Evolutionary conservation across 441 rosid species (phyloP).

Genomic region (Pelargonium myrrhifolium): DNA sequence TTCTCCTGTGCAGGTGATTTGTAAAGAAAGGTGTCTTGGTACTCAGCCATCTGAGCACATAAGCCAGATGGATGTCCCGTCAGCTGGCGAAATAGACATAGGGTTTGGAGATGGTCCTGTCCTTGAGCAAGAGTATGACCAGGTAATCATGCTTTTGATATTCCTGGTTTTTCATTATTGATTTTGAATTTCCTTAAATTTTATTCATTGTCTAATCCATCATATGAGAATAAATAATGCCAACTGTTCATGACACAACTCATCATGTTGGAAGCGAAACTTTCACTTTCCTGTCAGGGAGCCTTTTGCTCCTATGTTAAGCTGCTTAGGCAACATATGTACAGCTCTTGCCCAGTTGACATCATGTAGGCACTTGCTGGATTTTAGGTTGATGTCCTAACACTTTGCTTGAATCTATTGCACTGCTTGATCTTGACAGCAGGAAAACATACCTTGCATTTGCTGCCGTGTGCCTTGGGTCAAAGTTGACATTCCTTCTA

Average conservation of each 20-base stretch:
- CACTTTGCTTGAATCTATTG: background rate
- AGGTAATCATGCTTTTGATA: constrained; percentile 19
- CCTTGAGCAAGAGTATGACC: constrained; percentile 26
- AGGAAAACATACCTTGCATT: background rate
- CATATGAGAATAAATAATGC: background rate
- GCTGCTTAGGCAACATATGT: background rate
- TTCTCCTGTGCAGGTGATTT: constrained; percentile 25
- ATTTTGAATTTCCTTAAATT: background rate
- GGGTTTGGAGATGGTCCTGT: constrained; percentile 13
- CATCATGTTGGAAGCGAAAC: background rate
- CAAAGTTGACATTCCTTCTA: background rate
- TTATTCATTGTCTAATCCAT: background rate
- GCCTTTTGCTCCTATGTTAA: background rate
- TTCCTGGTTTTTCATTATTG: background rate
- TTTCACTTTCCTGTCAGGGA: background rate
- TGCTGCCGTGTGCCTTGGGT: background rate
- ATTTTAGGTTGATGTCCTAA: background rate
- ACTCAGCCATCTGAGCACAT: constrained; percentile 20
- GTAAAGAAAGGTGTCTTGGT: constrained; percentile 23
- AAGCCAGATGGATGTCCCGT: constrained; percentile 18
- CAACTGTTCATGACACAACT: background rate
- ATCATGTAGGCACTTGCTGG: background rate
- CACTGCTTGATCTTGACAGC: background rate
- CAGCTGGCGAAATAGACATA: constrained; percentile 12
- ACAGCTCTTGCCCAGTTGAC: background rate